Evolutionary conservation across 2,329 filamentous ascomycete genomes (phyloP).

Genomic region (Plectosphaerella plurivora): DNA sequence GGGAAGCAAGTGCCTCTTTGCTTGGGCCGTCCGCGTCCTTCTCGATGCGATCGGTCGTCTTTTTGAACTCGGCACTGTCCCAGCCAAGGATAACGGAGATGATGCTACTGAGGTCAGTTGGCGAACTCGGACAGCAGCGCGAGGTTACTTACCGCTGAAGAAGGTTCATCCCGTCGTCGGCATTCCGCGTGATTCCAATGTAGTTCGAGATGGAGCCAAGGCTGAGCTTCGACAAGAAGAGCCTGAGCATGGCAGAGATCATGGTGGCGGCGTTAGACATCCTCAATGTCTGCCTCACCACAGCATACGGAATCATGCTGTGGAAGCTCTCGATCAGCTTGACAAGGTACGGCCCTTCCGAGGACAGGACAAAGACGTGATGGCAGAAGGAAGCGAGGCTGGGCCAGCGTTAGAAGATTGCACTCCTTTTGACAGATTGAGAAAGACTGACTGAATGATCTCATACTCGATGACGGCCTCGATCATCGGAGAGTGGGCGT

Average conservation of each 20-base stretch:
- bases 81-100: conserved; percentile 68
- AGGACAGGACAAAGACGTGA: conserved; percentile 66
- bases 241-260: conserved; percentile 69
- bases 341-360: conserved; percentile 70
- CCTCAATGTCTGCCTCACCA: conserved; percentile 68
- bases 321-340: conserved; percentile 68
- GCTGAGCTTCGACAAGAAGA: conserved; percentile 74
- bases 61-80: conserved; percentile 68
- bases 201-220: conserved; percentile 73
- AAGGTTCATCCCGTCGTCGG: conserved; percentile 77
- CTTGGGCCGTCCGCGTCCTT: conserved; percentile 53
- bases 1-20: conserved; percentile 56
- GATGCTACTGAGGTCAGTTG: conserved; percentile 44
- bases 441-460: conserved; percentile 58
- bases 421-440: not conserved
- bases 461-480: conserved; percentile 62
- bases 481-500: conserved; percentile 57
- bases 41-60: conserved; percentile 60
- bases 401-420: conserved; percentile 9
- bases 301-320: conserved; percentile 64
- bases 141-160: conserved; percentile 49
- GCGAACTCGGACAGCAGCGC: not conserved
- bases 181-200: conserved; percentile 66
- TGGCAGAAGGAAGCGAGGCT: conserved; percentile 72
- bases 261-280: conserved; percentile 78